phyloP scores from a whole-genome alignment of 2,329 filamentous ascomycete species.

The Colletotrichum chlorophyti region DNA sequence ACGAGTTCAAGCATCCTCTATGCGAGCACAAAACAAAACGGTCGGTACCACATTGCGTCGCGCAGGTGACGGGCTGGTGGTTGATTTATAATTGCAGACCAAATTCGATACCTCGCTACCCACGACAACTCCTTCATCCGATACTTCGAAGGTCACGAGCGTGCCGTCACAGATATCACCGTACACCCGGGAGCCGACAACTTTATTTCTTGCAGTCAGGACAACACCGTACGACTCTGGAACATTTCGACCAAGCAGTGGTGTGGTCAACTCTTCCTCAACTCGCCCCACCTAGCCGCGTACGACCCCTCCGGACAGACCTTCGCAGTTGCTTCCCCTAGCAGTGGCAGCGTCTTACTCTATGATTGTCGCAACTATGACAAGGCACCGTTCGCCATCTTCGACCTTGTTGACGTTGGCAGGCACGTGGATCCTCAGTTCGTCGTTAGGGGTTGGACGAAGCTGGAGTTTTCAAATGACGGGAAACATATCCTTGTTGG shows the following conservation, averaged over 20 bases:
- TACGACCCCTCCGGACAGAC: conserved; percentile 93
- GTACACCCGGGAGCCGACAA: conserved; percentile 87
- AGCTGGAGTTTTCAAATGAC: conserved; percentile 94
- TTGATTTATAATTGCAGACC: conserved; percentile 21
- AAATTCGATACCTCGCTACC: conserved; percentile 82
- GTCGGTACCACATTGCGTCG: conserved; percentile 51
- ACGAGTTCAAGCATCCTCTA: conserved; percentile 91
- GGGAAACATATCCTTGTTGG: conserved; percentile 86
- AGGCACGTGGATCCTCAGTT: conserved; percentile 61
- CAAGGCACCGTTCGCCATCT: conserved; percentile 85
- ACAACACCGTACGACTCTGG: conserved; percentile 93
- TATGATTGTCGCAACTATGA: conserved; percentile 96
- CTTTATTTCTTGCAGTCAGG: conserved; percentile 89
- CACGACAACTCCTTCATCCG: conserved; percentile 97
- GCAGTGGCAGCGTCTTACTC: conserved; percentile 79
- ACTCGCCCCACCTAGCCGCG: conserved; percentile 81
- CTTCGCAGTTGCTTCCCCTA: conserved; percentile 86
- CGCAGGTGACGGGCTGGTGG: neutral
- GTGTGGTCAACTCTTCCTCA: conserved; percentile 81
- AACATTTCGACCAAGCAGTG: conserved; percentile 81
- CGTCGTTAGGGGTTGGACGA: conserved; percentile 78
- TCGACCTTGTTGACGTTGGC: conserved; percentile 74
- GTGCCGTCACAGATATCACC: conserved; percentile 80
- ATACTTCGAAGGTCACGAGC: conserved; percentile 92
- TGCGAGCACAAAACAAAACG: conserved; percentile 92